Percentiles rank a stretch among this genome's conserved stretches.
Conservation (phyloP, 176 grass and related monocot species). For the Musa acuminata region DNA sequence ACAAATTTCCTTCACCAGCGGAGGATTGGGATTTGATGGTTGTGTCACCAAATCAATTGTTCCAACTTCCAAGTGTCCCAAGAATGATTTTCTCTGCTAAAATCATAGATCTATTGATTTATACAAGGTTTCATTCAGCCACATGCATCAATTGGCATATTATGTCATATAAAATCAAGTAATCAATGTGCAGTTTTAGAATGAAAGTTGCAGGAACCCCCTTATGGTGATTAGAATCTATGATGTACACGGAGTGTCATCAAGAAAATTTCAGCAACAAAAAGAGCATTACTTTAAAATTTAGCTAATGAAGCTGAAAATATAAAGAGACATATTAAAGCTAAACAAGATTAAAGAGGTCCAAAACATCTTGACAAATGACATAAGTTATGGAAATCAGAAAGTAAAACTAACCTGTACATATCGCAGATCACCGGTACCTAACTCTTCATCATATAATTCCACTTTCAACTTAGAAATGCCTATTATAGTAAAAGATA, state of each 20-base stretch:
- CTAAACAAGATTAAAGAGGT: not conserved
- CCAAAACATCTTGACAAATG: not conserved
- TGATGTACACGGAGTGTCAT: not conserved
- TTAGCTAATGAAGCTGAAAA: not conserved
- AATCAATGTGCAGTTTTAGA: no score
- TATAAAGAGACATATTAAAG: not conserved
- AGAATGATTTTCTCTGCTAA: no score
- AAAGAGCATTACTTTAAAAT: not conserved
- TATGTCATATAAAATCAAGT: no score
- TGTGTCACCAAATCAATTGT: no score
- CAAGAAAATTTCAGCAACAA: not conserved
- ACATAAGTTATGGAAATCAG: not conserved
- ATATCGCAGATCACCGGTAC: constrained; percentile 82
- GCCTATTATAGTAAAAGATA: constrained; percentile 34
- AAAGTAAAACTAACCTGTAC: constrained; percentile 65
- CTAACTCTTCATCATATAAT: constrained; percentile 67
- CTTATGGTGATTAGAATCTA: not conserved
- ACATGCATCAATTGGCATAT: no score
- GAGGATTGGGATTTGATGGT: no score
- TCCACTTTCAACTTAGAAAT: constrained; percentile 80
- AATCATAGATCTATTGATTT: no score
- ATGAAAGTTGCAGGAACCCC: no score
- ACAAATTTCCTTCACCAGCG: no score
- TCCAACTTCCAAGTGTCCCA: no score
- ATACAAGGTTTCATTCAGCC: no score